Evolutionary conservation across 352 stramenopile species (phyloP).

Genomic region (Phytophthora pisi): DNA sequence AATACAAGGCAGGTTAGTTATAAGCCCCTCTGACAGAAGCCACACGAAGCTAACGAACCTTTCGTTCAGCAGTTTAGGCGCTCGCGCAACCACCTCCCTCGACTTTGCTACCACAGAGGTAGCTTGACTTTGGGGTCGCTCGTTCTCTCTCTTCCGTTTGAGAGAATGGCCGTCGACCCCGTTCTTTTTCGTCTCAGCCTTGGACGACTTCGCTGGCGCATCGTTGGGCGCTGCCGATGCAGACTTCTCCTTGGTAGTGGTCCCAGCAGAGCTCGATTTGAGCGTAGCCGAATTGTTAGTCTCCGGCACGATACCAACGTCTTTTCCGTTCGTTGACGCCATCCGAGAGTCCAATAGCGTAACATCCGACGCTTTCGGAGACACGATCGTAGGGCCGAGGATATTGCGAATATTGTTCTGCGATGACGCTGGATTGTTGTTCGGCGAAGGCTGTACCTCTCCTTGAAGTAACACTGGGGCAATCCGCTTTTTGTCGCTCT

Average conservation of each 20-base stretch:
- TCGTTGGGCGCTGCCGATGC: slow-evolving; percentile 10
- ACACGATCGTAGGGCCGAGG: slow-evolving; percentile 58
- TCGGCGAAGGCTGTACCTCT: slow-evolving; percentile 18
- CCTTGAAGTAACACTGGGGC: slow-evolving; percentile 52
- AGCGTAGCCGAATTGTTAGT: slow-evolving; percentile 27
- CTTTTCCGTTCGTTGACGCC: slow-evolving; percentile 33
- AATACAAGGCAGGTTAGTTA: slow-evolving; percentile 8
- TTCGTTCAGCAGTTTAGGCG: slow-evolving; percentile 59
- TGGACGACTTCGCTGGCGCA: slow-evolving; percentile 15
- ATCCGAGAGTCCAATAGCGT: slow-evolving; percentile 67
- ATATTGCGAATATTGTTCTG: slow-evolving; percentile 87
- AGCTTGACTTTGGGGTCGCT: slow-evolving; percentile 30
- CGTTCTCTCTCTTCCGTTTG: slow-evolving; percentile 75
- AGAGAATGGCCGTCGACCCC: slow-evolving; percentile 36
- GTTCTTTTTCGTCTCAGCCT: slow-evolving; percentile 44
- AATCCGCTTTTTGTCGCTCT: slow-evolving; percentile 76
- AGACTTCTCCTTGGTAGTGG: slow-evolving; percentile 26
- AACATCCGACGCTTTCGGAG: slow-evolving; percentile 54
- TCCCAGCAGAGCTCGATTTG: slow-evolving; percentile 11
- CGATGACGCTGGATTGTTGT: slow-evolving; percentile 67
- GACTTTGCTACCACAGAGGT: slow-evolving; percentile 43
- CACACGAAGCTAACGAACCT: slow-evolving; percentile 39
- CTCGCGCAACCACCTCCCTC: slow-evolving; percentile 59
- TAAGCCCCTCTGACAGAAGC: neutral
- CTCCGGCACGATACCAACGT: slow-evolving; percentile 33